Conservation (phyloP, 495 filamentous ascomycete genomes). For the Aspergillus leporis region DNA sequence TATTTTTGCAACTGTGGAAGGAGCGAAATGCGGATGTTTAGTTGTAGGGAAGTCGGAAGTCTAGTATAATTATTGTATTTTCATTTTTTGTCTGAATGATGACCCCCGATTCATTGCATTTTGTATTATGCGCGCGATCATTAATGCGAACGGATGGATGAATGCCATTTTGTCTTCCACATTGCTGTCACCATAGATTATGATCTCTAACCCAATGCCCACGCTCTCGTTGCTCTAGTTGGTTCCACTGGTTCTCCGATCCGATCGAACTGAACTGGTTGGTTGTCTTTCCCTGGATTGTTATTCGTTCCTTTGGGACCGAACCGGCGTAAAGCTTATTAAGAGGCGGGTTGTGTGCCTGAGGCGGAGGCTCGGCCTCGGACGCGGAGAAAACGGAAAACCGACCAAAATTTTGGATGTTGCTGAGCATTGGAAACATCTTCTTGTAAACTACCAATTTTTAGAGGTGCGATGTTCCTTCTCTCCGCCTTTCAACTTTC, state of each 20-base stretch:
- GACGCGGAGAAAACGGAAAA: slow-evolving; percentile 39
- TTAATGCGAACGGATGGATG: background rate
- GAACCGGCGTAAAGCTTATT: background rate
- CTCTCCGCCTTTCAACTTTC: slow-evolving; percentile 17
- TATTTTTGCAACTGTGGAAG: background rate
- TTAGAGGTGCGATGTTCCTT: slow-evolving; percentile 17
- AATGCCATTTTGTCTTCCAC: background rate
- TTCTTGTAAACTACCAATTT: background rate
- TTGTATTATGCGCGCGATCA: background rate
- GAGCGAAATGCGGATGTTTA: background rate
- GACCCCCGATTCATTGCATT: background rate
- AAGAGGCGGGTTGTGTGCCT: slow-evolving; percentile 24
- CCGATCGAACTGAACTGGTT: background rate
- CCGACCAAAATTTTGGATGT: slow-evolving; percentile 41
- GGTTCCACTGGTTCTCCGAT: background rate
- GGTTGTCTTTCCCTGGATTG: background rate
- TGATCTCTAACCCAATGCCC: too few relatives aligned
- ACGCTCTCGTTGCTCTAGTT: background rate
- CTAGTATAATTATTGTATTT: background rate
- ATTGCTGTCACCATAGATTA: background rate
- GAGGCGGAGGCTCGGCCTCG: slow-evolving; percentile 27
- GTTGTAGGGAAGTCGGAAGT: background rate
- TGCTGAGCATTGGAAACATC: background rate
- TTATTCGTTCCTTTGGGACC: background rate
- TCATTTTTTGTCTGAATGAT: background rate